phyloP scores from a whole-genome alignment of 768 basidiomycete genomes.

The Lyophyllum shimeji region DNA sequence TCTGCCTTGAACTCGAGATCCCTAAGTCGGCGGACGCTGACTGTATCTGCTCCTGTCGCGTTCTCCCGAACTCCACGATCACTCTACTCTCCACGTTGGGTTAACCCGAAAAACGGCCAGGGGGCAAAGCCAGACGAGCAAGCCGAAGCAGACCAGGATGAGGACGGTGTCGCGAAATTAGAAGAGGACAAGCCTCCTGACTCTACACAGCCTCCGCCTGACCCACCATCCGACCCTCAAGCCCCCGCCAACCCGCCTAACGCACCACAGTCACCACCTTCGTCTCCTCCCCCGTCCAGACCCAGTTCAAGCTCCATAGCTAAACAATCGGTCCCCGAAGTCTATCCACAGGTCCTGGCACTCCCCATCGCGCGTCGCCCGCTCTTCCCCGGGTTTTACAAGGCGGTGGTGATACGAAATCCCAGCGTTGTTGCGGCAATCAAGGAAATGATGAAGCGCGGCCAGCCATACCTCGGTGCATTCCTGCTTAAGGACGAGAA shows the following conservation, averaged over 20 bases:
- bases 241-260: conserved; percentile 20
- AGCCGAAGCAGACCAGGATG: conserved; percentile 10
- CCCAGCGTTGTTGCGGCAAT: conserved; percentile 90
- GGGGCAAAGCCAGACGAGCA: conserved; percentile 14
- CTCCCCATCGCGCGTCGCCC: conserved; percentile 94
- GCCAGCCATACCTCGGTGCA: conserved; percentile 95
- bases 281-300: conserved; percentile 14
- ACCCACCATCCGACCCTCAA: conserved; percentile 15
- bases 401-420: conserved; percentile 92
- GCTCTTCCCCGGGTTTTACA: conserved; percentile 97
- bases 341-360: conserved; percentile 92
- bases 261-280: conserved; percentile 17
- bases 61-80: conserved; percentile 11
- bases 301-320: conserved; percentile 58
- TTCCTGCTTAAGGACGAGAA: conserved; percentile 95
- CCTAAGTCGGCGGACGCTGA: conserved; percentile 6
- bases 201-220: conserved; percentile 14
- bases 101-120: conserved; percentile 22
- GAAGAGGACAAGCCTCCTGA: conserved; percentile 17
- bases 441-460: conserved; percentile 95
- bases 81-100: conserved; percentile 20
- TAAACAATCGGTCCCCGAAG: conserved; percentile 84
- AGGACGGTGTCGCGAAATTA: conserved; percentile 1
- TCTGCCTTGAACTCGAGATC: neutral
- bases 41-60: conserved; percentile 6